A percentile compares a stretch with the other conserved stretches of the same genome.
phyloP scores from a whole-genome alignment of 2,329 filamentous ascomycete genomes.

The Lachnellula willkommii region DNA sequence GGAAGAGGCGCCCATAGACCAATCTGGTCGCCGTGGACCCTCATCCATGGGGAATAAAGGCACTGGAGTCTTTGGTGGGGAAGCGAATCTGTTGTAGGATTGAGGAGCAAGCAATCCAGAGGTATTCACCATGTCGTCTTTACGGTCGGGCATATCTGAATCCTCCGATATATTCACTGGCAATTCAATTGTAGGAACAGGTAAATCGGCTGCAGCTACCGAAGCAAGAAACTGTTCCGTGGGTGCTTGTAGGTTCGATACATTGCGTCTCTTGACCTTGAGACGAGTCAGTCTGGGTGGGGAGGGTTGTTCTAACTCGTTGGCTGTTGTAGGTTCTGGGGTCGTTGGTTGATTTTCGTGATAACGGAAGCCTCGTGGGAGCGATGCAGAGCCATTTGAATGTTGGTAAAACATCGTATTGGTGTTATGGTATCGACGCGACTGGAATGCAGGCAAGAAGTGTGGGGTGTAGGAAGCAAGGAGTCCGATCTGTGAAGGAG shows the following conservation, averaged over 20 bases:
- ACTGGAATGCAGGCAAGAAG: constrained; percentile 13
- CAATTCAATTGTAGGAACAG: constrained; percentile 60
- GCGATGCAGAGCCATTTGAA: constrained; percentile 27
- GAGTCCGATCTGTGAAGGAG: not conserved
- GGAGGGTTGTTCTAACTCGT: constrained; percentile 23
- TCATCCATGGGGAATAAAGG: constrained; percentile 29
- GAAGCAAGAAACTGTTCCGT: constrained; percentile 64
- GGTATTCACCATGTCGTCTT: constrained; percentile 11
- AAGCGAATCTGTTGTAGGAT: constrained; percentile 23
- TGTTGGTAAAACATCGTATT: constrained; percentile 23
- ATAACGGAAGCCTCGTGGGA: constrained; percentile 30
- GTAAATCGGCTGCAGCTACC: constrained; percentile 59
- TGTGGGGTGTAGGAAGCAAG: constrained; percentile 5
- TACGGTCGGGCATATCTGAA: constrained; percentile 24
- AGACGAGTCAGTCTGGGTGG: constrained; percentile 28
- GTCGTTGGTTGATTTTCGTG: constrained; percentile 24
- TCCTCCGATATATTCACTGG: constrained; percentile 33
- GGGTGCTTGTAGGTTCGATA: constrained; percentile 41
- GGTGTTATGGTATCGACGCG: constrained; percentile 9
- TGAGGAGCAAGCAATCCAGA: constrained; percentile 22
- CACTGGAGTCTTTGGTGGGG: constrained; percentile 56
- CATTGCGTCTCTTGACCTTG: constrained; percentile 28
- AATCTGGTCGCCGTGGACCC: constrained; percentile 23
- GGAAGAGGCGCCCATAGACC: constrained; percentile 23
- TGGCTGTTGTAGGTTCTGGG: constrained; percentile 22